A percentile compares a stretch with the other conserved stretches of the same genome.
phyloP scores from a whole-genome alignment of 768 basidiomycete genomes.

The Calocera cornea region DNA sequence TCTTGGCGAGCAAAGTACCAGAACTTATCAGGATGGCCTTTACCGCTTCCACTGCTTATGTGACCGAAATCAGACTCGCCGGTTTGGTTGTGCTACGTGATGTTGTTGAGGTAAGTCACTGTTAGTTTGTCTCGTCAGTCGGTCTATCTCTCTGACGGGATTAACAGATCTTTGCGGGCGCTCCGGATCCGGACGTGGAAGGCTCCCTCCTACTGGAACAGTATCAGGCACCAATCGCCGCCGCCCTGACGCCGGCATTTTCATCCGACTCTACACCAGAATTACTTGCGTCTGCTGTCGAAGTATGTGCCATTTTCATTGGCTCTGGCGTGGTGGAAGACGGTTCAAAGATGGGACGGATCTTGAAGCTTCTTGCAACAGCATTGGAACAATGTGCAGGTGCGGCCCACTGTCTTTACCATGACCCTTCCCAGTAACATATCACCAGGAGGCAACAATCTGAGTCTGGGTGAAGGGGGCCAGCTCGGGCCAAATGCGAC shows the following conservation, averaged over 20 bases:
- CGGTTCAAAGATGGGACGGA: conserved; percentile 80
- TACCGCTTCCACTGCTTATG: conserved; percentile 90
- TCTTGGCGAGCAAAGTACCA: conserved; percentile 73
- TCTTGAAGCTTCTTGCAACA: conserved; percentile 73
- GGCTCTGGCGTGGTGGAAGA: conserved; percentile 92
- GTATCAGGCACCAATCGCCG: conserved; percentile 95
- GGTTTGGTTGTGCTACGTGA: conserved; percentile 81
- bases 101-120: conserved; percentile 62
- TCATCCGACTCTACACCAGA: conserved; percentile 92
- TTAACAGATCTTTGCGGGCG: conserved; percentile 61
- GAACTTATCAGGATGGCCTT: conserved; percentile 98
- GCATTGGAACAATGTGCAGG: conserved; percentile 86
- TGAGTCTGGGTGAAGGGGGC: conserved; percentile 72
- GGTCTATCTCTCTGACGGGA: background rate
- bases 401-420: conserved; percentile 21
- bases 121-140: background rate
- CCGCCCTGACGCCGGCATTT: conserved; percentile 92
- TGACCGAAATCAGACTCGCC: conserved; percentile 85
- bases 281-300: conserved; percentile 80
- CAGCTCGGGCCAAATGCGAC: conserved; percentile 89
- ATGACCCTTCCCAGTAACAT: background rate
- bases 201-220: conserved; percentile 85
- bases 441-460: conserved; percentile 57
- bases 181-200: conserved; percentile 87
- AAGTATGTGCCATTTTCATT: conserved; percentile 89